A percentile compares a stretch with the other conserved stretches of the same genome.
Evolutionary conservation across 129 eudicot species (phyloP).

Genomic region (Saussurea involucrata): DNA sequence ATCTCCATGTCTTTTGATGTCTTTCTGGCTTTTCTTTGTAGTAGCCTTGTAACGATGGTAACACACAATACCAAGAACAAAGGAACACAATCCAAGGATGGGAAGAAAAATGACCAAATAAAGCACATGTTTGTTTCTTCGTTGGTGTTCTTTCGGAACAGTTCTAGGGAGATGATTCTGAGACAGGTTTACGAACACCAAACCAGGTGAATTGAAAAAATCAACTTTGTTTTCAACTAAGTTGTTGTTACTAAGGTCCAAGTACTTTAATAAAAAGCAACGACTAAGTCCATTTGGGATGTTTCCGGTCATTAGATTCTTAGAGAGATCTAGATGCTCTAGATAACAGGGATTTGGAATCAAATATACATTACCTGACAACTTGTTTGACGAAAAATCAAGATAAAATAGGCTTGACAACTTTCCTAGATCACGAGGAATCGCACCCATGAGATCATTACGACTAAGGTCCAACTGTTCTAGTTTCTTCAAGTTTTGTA

Average conservation of each 20-base stretch:
- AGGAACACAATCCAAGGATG: not conserved
- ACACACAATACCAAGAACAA: not conserved
- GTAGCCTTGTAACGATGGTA: not conserved
- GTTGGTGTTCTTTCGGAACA: not conserved
- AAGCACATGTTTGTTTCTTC: not conserved
- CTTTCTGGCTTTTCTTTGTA: not conserved
- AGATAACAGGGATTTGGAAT: not conserved
- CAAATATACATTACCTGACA: not conserved
- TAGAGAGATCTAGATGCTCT: slow-evolving; percentile 1
- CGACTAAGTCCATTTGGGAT: not conserved
- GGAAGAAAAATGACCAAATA: not conserved
- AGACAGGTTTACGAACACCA: not conserved
- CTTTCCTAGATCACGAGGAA: slow-evolving; percentile 6
- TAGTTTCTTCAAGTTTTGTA: not conserved
- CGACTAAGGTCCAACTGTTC: not conserved
- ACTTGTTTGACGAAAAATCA: not conserved
- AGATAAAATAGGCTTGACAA: slow-evolving; percentile 5
- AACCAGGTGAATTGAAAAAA: not conserved
- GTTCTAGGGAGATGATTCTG: not conserved
- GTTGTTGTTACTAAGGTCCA: slow-evolving; percentile 9
- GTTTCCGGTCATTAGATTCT: not conserved
- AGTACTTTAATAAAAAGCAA: not conserved
- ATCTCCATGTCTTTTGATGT: slow-evolving; percentile 15
- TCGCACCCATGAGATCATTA: not conserved
- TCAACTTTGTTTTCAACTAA: not conserved